These are phyloP conservation scores for Adansonia grandidieri DNA, from an alignment of 441 rosid genomes.

Conservation along the genomic window DNA sequence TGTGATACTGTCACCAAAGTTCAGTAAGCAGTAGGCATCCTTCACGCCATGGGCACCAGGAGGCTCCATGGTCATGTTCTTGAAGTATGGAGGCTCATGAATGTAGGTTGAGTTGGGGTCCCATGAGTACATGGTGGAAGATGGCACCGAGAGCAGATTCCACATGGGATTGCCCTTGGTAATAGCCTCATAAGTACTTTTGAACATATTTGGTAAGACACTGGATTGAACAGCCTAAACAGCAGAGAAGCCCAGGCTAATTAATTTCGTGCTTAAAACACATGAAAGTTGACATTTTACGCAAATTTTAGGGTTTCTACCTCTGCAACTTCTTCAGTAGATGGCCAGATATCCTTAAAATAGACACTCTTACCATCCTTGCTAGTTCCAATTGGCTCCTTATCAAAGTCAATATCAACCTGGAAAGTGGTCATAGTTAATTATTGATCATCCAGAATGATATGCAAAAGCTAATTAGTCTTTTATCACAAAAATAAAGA, in stretches of 20 bases:
- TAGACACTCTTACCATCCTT: constrained; percentile 81
- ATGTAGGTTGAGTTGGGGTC: constrained; percentile 92
- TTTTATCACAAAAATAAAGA: background rate
- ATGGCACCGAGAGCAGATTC: constrained; percentile 80
- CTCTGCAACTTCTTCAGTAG: constrained; percentile 90
- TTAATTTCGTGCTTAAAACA: constrained; percentile 20
- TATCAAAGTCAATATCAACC: constrained; percentile 69
- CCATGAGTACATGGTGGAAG: constrained; percentile 71
- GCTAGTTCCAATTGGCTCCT: constrained; percentile 87
- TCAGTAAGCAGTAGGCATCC: constrained; percentile 94
- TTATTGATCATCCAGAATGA: background rate
- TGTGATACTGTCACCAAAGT: constrained; percentile 96
- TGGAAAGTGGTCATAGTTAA: constrained; percentile 33
- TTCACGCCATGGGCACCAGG: constrained; percentile 93
- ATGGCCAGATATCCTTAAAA: constrained; percentile 94
- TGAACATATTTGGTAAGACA: constrained; percentile 95
- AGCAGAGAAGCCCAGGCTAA: constrained; percentile 26
- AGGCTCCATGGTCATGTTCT: constrained; percentile 89
- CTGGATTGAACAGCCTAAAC: constrained; percentile 86
- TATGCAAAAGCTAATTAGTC: background rate
- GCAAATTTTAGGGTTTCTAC: constrained; percentile 40
- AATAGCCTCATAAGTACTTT: constrained; percentile 79
- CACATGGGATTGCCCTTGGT: constrained; percentile 97
- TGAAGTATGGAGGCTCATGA: constrained; percentile 98
- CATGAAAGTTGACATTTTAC: constrained; percentile 8